Base-by-base conservation (phyloP, 257 asterid genomes). In the Solanum piurae region DNA sequence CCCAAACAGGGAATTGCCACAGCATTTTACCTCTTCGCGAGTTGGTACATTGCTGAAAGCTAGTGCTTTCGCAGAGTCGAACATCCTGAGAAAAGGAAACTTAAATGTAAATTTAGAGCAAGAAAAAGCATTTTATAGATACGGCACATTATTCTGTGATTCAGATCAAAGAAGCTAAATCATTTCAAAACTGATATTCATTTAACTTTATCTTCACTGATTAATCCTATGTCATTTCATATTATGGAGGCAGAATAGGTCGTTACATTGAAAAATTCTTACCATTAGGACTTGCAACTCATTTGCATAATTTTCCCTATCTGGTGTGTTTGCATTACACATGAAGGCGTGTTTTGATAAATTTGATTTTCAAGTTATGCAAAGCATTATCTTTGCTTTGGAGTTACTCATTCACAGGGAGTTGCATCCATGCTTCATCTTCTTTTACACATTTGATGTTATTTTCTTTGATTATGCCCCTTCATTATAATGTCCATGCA, bases 31-130 rank as follows among this genome's bases (percentile, higher is more conserved):
- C 97, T 93, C 92, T 72, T 94, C 93, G 74, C 93, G 95, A 88
- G 92, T 88, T 87, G 99, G 99, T 74, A 93, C 89, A 37, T 92
- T 90, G 86, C 71, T 89, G 92, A 96, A 96, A 82, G 98, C 98
- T 87, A 96, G 91, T 90, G 99, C 99, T 91, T 96, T 95, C 13
- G 97, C 97, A 2, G 99, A 96, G 92, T 96, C 99, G 86, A 96
- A 93, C 94, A 96, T 88, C 94, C 98, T 96, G 91, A 52, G 85
- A 89, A 74, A 86, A 64, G 58, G 75, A 89, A 9, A 82, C 27
- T 29, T 16, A 46, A 49, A 82, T 82, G 69, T 49, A 49, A 79
- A 49, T 29, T 49, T 14, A 49, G 64, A 42, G 84, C 84, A 42
- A 25, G 84, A 77, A 33, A 42, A 77, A 42, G 14, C 36, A 46